These are phyloP conservation scores for Mytilinidion resinicola DNA, from an alignment of 495 filamentous ascomycete species.

Conservation along the genomic window DNA sequence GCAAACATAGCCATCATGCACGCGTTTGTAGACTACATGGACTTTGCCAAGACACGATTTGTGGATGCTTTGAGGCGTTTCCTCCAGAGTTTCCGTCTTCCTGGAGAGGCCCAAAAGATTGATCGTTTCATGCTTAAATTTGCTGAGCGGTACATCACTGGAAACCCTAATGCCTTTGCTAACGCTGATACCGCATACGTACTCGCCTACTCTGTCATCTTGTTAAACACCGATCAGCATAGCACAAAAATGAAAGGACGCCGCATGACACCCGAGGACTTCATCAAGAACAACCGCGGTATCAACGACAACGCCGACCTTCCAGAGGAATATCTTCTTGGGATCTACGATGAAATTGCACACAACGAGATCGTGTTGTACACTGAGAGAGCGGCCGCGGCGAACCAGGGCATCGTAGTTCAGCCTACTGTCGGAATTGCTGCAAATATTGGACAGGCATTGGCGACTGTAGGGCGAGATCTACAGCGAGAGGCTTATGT, in stretches of 20 bases:
- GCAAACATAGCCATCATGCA: slow-evolving; percentile 97
- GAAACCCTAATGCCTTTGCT: slow-evolving; percentile 95
- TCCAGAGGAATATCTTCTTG: slow-evolving; percentile 81
- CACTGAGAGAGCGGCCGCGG: slow-evolving; percentile 81
- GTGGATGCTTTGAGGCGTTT: slow-evolving; percentile 88
- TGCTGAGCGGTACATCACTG: slow-evolving; percentile 86
- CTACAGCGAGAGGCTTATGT: slow-evolving; percentile 88
- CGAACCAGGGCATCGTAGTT: slow-evolving; percentile 58
- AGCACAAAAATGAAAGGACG: slow-evolving; percentile 70
- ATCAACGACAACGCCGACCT: slow-evolving; percentile 96
- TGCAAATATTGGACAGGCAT: slow-evolving; percentile 78
- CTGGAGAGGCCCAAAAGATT: slow-evolving; percentile 97
- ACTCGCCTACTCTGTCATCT: slow-evolving; percentile 88
- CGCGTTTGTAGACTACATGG: slow-evolving; percentile 92
- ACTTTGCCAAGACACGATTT: slow-evolving; percentile 88
- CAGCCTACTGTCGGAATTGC: slow-evolving; percentile 65
- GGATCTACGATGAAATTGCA: slow-evolving; percentile 88
- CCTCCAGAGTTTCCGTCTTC: slow-evolving; percentile 88
- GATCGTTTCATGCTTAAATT: slow-evolving; percentile 99
- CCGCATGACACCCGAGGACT: slow-evolving; percentile 93
- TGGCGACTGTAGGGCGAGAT: slow-evolving; percentile 85
- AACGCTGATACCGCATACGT: slow-evolving; percentile 98
- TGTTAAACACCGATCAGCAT: slow-evolving; percentile 68
- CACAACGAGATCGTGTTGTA: slow-evolving; percentile 90
- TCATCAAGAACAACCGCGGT: slow-evolving; percentile 96